Conservation (phyloP, 2,329 filamentous ascomycete genomes). For the Chaetomiaceae sp. region DNA sequence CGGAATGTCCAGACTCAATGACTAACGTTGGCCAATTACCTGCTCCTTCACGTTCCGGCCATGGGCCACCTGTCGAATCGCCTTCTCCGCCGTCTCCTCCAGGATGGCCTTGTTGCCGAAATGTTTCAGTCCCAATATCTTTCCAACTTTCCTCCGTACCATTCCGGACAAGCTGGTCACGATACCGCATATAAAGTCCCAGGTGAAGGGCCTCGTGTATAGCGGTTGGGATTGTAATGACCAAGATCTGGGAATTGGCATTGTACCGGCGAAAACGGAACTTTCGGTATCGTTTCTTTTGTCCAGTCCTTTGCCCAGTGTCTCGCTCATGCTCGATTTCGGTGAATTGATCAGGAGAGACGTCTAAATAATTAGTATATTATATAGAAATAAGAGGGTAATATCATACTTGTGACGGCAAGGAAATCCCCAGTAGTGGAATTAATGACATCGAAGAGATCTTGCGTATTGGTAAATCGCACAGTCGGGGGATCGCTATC, state of each 20-base stretch:
- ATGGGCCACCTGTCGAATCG: too few relatives aligned
- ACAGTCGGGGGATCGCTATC: too few relatives aligned
- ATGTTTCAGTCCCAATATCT: too few relatives aligned
- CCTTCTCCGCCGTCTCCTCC: too few relatives aligned
- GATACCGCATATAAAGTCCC: neutral
- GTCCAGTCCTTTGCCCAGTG: too few relatives aligned
- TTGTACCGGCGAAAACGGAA: conserved; percentile 17
- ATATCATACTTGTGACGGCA: neutral
- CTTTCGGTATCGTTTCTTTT: conserved; percentile 4
- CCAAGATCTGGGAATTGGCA: conserved; percentile 1
- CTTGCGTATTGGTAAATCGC: too few relatives aligned
- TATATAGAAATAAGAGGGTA: neutral
- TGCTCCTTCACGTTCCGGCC: too few relatives aligned
- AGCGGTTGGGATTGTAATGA: conserved; percentile 8
- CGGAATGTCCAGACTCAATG: too few relatives aligned
- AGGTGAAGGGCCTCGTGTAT: conserved; percentile 4
- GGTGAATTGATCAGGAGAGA: conserved; percentile 9
- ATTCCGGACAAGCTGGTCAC: too few relatives aligned
- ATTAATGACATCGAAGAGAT: neutral
- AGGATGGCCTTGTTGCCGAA: too few relatives aligned
- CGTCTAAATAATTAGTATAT: conserved; percentile 12
- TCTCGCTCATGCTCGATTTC: conserved; percentile 12
- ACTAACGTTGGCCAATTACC: too few relatives aligned
- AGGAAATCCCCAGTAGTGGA: neutral
- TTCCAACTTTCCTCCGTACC: too few relatives aligned